Percentiles rank a stretch among this genome's conserved stretches.
These are phyloP conservation scores for Ceratobasidium sp. DNA, from an alignment of 1,284 basidiomycete genomes.

Conservation along the genomic window DNA sequence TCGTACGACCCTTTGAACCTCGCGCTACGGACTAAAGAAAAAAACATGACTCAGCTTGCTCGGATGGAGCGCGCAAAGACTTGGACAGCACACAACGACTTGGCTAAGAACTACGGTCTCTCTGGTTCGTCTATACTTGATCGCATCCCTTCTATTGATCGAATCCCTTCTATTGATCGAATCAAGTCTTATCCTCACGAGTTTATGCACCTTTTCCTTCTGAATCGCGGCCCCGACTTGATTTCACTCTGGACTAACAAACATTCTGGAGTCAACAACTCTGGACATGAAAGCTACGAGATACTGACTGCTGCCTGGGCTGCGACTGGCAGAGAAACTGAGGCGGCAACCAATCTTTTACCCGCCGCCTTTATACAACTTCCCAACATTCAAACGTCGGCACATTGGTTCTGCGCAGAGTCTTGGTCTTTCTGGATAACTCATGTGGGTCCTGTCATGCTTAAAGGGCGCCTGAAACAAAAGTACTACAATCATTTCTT, in stretches of 20 bases:
- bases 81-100: constrained; percentile 13
- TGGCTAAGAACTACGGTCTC: constrained; percentile 52
- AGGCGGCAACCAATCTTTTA: constrained; percentile 53
- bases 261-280: constrained; percentile 11
- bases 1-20: constrained; percentile 54
- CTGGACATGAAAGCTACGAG: constrained; percentile 16
- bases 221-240: constrained; percentile 11
- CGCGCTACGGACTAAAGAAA: constrained; percentile 58
- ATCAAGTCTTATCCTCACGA: constrained; percentile 53
- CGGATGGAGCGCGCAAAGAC: constrained; percentile 10
- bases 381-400: constrained; percentile 52
- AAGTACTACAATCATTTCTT: constrained; percentile 55
- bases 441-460: constrained; percentile 54
- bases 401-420: constrained; percentile 56
- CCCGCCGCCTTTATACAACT: constrained; percentile 54
- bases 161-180: background rate
- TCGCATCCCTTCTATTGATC: constrained; percentile 36
- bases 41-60: too few relatives aligned
- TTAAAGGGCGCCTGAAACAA: constrained; percentile 50
- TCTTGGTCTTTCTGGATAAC: constrained; percentile 58
- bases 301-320: constrained; percentile 57
- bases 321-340: constrained; percentile 55
- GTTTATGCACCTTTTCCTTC: constrained; percentile 56
- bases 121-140: constrained; percentile 4
- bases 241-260: constrained; percentile 50